These are phyloP conservation scores for Suillus subaureus DNA, from an alignment of 768 basidiomycete genomes.

Conservation along the genomic window DNA sequence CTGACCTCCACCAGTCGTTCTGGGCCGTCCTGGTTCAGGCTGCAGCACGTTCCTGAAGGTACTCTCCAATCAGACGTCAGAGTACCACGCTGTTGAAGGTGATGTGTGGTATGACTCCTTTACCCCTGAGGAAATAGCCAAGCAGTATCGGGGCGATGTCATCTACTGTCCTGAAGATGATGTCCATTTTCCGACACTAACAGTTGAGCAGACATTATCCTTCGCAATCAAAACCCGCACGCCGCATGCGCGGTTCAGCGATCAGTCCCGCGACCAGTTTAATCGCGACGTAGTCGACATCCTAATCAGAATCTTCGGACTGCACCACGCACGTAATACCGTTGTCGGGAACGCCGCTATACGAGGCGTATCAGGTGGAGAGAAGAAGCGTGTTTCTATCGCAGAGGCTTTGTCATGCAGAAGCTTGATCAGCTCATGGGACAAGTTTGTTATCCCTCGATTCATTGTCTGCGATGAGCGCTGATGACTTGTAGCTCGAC, in stretches of 20 bases:
- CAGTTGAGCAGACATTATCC: conserved; percentile 72
- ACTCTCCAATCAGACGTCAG: conserved; percentile 72
- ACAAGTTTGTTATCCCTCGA: not conserved
- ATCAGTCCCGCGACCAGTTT: conserved; percentile 61
- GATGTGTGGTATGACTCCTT: conserved; percentile 84
- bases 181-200: conserved; percentile 82
- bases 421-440: not conserved
- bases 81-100: conserved; percentile 67
- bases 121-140: conserved; percentile 59
- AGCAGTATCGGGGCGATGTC: conserved; percentile 77
- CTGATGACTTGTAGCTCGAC: conserved; percentile 45
- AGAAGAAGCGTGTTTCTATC: conserved; percentile 80
- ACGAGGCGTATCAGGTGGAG: conserved; percentile 78
- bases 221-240: conserved; percentile 58
- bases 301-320: conserved; percentile 79
- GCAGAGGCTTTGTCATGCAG: conserved; percentile 59
- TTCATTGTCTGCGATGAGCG: not conserved
- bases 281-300: conserved; percentile 57
- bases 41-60: conserved; percentile 84
- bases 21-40: conserved; percentile 84
- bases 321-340: conserved; percentile 75
- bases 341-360: conserved; percentile 88
- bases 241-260: conserved; percentile 70
- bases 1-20: conserved; percentile 55
- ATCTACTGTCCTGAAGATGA: conserved; percentile 86